Conservation (phyloP, 1,284 basidiomycete species). For the Naganishia liquefaciens region DNA sequence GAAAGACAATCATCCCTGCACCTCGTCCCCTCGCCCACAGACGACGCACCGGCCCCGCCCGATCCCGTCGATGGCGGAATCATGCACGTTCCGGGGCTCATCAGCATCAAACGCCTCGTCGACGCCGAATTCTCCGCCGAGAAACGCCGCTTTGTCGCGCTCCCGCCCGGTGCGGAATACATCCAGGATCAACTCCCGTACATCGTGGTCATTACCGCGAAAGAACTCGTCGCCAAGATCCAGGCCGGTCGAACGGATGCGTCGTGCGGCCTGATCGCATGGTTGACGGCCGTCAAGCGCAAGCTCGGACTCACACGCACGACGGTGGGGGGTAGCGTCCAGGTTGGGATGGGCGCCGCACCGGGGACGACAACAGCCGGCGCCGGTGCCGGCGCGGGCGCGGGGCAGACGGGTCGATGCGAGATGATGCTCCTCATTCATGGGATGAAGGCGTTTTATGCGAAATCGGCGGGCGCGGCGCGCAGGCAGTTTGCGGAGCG, state of each 20-base stretch:
- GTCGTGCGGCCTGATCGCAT: slow-evolving; percentile 37
- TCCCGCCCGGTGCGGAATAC: slow-evolving; percentile 36
- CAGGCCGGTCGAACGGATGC: slow-evolving; percentile 36
- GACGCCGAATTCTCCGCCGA: slow-evolving; percentile 42
- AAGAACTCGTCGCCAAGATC: slow-evolving; percentile 46
- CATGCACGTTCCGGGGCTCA: slow-evolving; percentile 38
- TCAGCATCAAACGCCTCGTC: slow-evolving; percentile 49
- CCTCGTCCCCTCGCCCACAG: neutral
- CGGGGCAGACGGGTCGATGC: neutral
- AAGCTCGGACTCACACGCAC: slow-evolving; percentile 31
- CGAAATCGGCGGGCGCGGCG: slow-evolving; percentile 40
- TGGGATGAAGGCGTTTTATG: slow-evolving; percentile 48
- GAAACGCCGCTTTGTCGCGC: slow-evolving; percentile 43
- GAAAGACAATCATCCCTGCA: slow-evolving; percentile 43
- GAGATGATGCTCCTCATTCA: slow-evolving; percentile 50
- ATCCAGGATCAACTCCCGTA: slow-evolving; percentile 54
- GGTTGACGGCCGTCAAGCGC: slow-evolving; percentile 42
- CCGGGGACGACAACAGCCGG: slow-evolving; percentile 2
- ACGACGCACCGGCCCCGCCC: slow-evolving; percentile 33
- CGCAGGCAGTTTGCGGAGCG: slow-evolving; percentile 44
- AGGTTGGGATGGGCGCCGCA: slow-evolving; percentile 3
- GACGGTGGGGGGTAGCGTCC: neutral
- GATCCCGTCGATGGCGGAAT: slow-evolving; percentile 4
- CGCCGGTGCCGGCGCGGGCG: no score
- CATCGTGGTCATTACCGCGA: slow-evolving; percentile 45